Evolutionary conservation across 1,139 yeast species (phyloP).

Genomic region (Hanseniaspora uvarum): DNA sequence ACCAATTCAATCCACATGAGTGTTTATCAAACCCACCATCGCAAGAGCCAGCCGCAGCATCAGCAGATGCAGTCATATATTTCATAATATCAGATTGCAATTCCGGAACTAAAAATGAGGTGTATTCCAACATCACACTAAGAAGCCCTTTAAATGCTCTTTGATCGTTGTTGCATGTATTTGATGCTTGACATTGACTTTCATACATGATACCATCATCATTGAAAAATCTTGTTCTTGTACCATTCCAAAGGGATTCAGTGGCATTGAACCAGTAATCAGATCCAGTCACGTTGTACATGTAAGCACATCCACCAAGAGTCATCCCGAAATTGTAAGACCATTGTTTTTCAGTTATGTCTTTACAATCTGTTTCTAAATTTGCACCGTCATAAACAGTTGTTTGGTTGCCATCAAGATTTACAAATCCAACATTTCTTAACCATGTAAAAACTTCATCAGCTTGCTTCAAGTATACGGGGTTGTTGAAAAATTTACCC

Average conservation of each 20-base stretch:
- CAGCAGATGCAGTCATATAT: constrained; percentile 42
- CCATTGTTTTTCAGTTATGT: constrained; percentile 45
- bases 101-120: constrained; percentile 41
- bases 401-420: constrained; percentile 31
- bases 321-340: constrained; percentile 55
- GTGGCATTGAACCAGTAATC: constrained; percentile 43
- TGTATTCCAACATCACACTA: constrained; percentile 45
- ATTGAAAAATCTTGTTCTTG: constrained; percentile 37
- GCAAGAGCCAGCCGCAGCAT: constrained; percentile 62
- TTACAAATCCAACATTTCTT: constrained; percentile 40
- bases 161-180: constrained; percentile 51
- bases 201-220: constrained; percentile 44
- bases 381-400: constrained; percentile 54
- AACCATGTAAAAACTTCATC: constrained; percentile 53
- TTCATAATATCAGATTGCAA: constrained; percentile 35
- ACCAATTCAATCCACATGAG: constrained; percentile 68
- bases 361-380: constrained; percentile 40
- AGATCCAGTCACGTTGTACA: constrained; percentile 48
- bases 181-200: constrained; percentile 41
- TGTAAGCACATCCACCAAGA: constrained; percentile 49
- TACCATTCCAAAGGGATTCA: constrained; percentile 36
- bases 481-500: constrained; percentile 49
- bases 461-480: constrained; percentile 46
- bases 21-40: constrained; percentile 65
- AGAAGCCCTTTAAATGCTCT: constrained; percentile 52